These are phyloP conservation scores for Talaromyces marneffei DNA, from an alignment of 2,329 filamentous ascomycete genomes.

Conservation along the genomic window DNA sequence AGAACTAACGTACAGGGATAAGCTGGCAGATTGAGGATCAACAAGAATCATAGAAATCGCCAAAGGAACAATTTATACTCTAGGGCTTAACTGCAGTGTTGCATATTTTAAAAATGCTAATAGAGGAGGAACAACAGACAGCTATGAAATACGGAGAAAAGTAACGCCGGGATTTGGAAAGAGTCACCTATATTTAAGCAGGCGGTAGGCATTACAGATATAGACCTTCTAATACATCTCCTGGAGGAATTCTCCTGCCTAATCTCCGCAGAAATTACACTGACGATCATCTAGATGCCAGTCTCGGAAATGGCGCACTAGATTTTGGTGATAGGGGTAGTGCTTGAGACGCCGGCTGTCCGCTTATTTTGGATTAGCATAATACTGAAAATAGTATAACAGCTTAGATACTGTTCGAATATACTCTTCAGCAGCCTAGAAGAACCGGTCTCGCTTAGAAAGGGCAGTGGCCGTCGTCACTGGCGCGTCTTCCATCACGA, in stretches of 20 bases:
- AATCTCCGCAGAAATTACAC: slow-evolving; percentile 5
- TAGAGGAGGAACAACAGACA: not conserved
- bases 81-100: not conserved
- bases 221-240: slow-evolving; percentile 8
- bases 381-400: slow-evolving; percentile 5
- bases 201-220: not conserved
- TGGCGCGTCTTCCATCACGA: not conserved
- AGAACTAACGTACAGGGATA: slow-evolving; percentile 1
- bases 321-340: not conserved
- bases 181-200: not conserved
- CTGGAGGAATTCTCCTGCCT: not conserved
- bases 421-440: not conserved
- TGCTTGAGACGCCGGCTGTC: slow-evolving; percentile 2
- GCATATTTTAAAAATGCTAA: not conserved
- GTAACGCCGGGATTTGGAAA: not conserved
- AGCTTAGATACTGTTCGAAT: not conserved
- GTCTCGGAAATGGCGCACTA: slow-evolving; percentile 6
- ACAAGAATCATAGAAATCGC: not conserved
- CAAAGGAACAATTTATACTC: not conserved
- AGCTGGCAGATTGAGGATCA: not conserved
- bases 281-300: slow-evolving; percentile 1
- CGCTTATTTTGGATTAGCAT: not conserved
- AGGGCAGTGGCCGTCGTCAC: not conserved
- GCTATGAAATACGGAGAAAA: not conserved
- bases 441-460: not conserved